Evolutionary conservation across 2,329 filamentous ascomycete species (phyloP).

Genomic region (Trichoderma simmonsii): DNA sequence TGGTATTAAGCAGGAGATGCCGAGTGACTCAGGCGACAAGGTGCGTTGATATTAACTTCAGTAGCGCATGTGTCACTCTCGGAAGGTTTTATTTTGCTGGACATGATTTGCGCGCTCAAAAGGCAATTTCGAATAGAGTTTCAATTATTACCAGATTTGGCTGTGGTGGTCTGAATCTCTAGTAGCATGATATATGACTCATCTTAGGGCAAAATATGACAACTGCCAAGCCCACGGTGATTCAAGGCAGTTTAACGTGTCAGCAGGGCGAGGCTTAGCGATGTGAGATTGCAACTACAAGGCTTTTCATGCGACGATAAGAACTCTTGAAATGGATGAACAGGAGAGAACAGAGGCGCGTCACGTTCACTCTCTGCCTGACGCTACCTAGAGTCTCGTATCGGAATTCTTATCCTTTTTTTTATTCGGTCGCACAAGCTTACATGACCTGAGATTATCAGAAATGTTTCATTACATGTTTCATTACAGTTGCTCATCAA

Average conservation of each 20-base stretch:
- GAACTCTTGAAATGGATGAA: not conserved
- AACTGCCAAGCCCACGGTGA: not conserved
- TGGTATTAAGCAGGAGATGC: not conserved
- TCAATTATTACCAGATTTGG: not conserved
- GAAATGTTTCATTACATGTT: not conserved
- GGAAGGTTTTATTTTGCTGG: not conserved
- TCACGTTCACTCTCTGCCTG: not conserved
- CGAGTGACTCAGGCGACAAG: not conserved
- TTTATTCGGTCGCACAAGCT: not conserved
- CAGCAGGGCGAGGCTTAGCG: not conserved
- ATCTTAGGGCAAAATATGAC: not conserved
- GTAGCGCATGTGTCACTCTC: not conserved
- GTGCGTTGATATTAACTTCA: not conserved
- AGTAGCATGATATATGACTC: not conserved
- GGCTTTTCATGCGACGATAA: not conserved
- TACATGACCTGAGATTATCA: not conserved
- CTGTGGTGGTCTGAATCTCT: not conserved
- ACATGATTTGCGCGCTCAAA: not conserved
- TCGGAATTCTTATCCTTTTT: not conserved
- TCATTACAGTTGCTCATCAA: not conserved
- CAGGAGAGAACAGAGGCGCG: not conserved
- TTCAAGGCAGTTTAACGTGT: not conserved
- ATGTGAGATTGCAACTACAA: not conserved
- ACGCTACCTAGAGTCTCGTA: not conserved
- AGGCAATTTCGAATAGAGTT: not conserved